Evolutionary conservation across 495 filamentous ascomycete genomes (phyloP), one percentile per base, ranked within the genome.

Genomic region (Tuber melanosporum): DNA sequence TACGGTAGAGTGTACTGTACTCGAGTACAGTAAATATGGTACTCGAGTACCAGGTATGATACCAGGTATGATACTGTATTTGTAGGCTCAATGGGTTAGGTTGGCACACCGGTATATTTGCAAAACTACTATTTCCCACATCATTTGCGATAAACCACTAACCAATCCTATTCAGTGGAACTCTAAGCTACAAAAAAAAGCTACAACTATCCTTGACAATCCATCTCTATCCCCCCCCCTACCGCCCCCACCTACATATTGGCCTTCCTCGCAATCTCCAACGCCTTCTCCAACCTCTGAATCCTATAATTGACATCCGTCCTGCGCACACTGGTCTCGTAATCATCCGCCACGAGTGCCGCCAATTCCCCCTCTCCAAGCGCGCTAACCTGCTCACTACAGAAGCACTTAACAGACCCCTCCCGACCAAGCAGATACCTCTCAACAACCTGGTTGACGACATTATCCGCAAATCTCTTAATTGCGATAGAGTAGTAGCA

Each of bases 301-400:
- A 88, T 85, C 75, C 87, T 82, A 74, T 84, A 84, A 7, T 73
- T 82, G 71, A 89, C 70, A 3, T 83, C 79, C 8, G 44, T 71
- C 32, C 89, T 84, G 39, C 80, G 83, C 14, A 77, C 76, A 9
- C 78, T 79, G 3, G 79, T 74, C 0, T 49, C n/a, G 9, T 82
- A 44, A 26, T 87, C 85, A 73, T 90, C 89, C 0, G 87, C 86
- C 0, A 87, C 89, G 73, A 89, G 84, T 10, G 81, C 80, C n/a
- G 85, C 84, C 69, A 89, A 75, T 57, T 88, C 78, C 9, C 84
- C 83, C 1, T 74, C 69, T 0, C 78, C 78, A 22, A 89, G 81
- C 10, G 77, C 79, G 22, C 83, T 82, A 9, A 88, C 85, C 52
- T 85, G 85, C 62, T 81, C 76, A 26, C 85, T 82, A 14, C 84